These are phyloP conservation scores for Puccinia triticina DNA, from an alignment of 1,284 basidiomycete genomes.

Conservation along the genomic window DNA sequence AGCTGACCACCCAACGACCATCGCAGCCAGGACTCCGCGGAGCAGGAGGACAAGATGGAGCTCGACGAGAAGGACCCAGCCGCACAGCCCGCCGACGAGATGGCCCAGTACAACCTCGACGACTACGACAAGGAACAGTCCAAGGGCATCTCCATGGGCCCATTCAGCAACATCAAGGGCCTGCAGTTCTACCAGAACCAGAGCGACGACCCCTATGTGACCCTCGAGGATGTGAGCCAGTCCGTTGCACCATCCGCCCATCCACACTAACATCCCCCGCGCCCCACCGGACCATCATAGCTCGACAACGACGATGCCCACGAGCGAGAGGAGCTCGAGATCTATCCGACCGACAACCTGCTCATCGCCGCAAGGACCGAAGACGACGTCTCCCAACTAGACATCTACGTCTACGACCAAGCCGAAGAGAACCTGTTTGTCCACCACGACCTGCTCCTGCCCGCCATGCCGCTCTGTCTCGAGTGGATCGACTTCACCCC, in stretches of 20 bases:
- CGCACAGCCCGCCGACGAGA: conserved; percentile 67
- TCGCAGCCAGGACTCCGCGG: conserved; percentile 60
- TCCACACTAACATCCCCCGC: too few species aligned
- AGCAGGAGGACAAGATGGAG: conserved; percentile 61
- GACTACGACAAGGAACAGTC: conserved; percentile 85
- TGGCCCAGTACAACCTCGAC: conserved; percentile 90
- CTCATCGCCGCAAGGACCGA: conserved; percentile 92
- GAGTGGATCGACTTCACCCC: conserved; percentile 98
- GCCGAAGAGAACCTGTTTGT: conserved; percentile 88
- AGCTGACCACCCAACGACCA: too few species aligned
- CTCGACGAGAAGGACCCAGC: conserved; percentile 64
- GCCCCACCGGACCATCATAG: too few species aligned
- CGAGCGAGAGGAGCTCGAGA: conserved; percentile 86
- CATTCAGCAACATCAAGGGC: conserved; percentile 95
- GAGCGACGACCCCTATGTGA: conserved; percentile 95
- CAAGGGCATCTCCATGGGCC: conserved; percentile 71
- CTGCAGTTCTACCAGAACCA: conserved; percentile 88
- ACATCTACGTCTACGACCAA: conserved; percentile 93
- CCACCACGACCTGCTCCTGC: conserved; percentile 97
- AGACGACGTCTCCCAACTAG: conserved; percentile 93
- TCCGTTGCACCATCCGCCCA: too few species aligned
- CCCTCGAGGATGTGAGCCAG: conserved; percentile 74
- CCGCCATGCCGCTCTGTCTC: conserved; percentile 94
- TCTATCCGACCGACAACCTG: conserved; percentile 88
- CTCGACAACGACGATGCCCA: conserved; percentile 73